Evolutionary conservation across 192 early-diverging fungal genomes (phyloP).

Genomic region (Gorgonomyces haynaldii): DNA sequence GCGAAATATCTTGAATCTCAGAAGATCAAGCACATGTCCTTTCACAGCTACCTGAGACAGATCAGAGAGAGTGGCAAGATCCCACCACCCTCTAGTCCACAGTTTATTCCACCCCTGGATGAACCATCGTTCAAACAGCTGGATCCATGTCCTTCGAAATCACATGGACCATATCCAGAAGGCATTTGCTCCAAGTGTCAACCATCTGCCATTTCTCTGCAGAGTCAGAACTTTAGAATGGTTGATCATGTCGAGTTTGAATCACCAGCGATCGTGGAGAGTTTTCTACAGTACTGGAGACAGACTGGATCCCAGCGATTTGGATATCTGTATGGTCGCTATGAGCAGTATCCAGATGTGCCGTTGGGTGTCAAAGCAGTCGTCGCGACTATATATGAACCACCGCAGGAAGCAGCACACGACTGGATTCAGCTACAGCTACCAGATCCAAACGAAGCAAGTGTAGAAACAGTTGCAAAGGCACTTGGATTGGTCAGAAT

Average conservation of each 20-base stretch:
- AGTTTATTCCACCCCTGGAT: conserved; percentile 71
- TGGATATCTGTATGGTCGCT: conserved; percentile 89
- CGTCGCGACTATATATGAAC: conserved; percentile 89
- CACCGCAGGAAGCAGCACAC: conserved; percentile 66
- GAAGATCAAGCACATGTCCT: conserved; percentile 96
- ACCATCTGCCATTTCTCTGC: conserved; percentile 81
- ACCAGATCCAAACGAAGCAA: conserved; percentile 19
- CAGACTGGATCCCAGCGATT: conserved; percentile 76
- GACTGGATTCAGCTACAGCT: conserved; percentile 54
- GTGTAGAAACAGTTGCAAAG: conserved; percentile 25
- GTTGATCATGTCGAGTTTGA: conserved; percentile 98
- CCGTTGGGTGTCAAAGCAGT: conserved; percentile 94
- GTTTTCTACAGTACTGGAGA: conserved; percentile 80
- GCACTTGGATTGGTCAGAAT: conserved; percentile 39
- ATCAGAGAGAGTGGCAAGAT: conserved; percentile 56
- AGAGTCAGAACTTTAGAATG: conserved; percentile 75
- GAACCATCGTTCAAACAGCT: conserved; percentile 72
- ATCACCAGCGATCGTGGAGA: conserved; percentile 60
- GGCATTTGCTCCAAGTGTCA: conserved; percentile 98
- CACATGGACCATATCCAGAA: conserved; percentile 81
- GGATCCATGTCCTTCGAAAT: conserved; percentile 54
- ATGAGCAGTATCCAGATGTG: conserved; percentile 80
- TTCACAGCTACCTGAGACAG: conserved; percentile 79
- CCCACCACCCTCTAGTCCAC: conserved; percentile 14
- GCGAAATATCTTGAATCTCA: conserved; percentile 72